Base-by-base conservation (phyloP, 2,329 filamentous ascomycete species). In the Coniochaeta sp. region DNA sequence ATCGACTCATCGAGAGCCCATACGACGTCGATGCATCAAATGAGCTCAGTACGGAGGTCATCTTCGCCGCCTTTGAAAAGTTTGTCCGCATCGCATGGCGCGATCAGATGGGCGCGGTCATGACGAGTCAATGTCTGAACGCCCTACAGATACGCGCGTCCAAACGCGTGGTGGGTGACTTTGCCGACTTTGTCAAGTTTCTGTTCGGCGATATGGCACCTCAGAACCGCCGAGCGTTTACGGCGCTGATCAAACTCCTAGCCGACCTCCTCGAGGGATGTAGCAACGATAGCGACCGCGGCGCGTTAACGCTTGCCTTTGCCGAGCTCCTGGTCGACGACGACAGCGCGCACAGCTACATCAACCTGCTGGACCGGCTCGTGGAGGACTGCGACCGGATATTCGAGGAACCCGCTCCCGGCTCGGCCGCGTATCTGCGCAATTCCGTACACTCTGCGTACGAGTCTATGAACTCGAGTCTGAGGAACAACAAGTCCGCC, bases 51-150 rank as follows among this genome's bases (percentile, higher is more conserved):
- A 86, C 93, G 9, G 92, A 97, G 68, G 87, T 93, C 22, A 82
- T 98, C 5, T 96, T 97, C 69, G 89, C 90, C 28, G 89, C 93
- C 0, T 98, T 97, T 71, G 93, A 97, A 71, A 97, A 96, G 63
- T 98, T 97, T 66, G 77, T 97, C 62, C 87, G 86, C 61, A 88
- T 92, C 63, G 92, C 90, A 14, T 98, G 93, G 93, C 87, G 84
- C 61, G 89, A 93, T 65, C 88, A 91, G 66, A 92, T 97, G 80
- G 93, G 93, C 0, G 86, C 90, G 3, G 85, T 98, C 59, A 86
- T 98, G 72, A 86, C 90, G 1, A 80, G 85, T 58, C 80, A 88
- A 55, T 82, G 86, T 5, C 79, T 97, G 40, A 84, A 89, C 60
- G 85, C 86, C 1, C 79, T 98, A n/a, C 92, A 96, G 66, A 81